phyloP scores from a whole-genome alignment of 768 basidiomycete species.

The Xerocomellus intermedius region DNA sequence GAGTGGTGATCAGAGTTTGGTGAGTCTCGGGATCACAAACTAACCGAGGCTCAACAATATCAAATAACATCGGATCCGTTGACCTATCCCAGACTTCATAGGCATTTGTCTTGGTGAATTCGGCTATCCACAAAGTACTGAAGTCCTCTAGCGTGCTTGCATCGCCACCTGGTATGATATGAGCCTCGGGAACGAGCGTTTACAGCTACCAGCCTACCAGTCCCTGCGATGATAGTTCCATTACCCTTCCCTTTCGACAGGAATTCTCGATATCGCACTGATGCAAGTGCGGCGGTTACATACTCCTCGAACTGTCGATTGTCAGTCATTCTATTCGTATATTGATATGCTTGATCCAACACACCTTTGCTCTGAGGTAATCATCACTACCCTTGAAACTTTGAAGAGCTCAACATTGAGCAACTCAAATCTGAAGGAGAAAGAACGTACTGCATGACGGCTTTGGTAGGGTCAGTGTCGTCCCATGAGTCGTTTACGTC shows the following conservation, averaged over 20 bases:
- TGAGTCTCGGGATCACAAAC: slow-evolving; percentile 1
- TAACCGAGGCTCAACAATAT: slow-evolving; percentile 91
- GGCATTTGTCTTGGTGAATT: slow-evolving; percentile 85
- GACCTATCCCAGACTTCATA: slow-evolving; percentile 87
- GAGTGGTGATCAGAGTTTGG: not conserved
- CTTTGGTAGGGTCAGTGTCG: slow-evolving; percentile 55
- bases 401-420: slow-evolving; percentile 6
- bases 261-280: slow-evolving; percentile 90
- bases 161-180: slow-evolving; percentile 44
- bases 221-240: slow-evolving; percentile 67
- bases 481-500: slow-evolving; percentile 85
- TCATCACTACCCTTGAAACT: slow-evolving; percentile 97
- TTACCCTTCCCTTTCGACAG: slow-evolving; percentile 60
- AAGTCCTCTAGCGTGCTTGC: slow-evolving; percentile 72
- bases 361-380: slow-evolving; percentile 82
- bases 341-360: slow-evolving; percentile 2
- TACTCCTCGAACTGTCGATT: slow-evolving; percentile 81
- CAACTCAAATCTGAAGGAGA: not conserved
- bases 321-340: not conserved
- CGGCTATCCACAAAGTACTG: slow-evolving; percentile 82
- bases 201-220: slow-evolving; percentile 34
- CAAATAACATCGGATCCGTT: slow-evolving; percentile 92
- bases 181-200: slow-evolving; percentile 18
- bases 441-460: slow-evolving; percentile 61
- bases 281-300: slow-evolving; percentile 80